A percentile compares a stretch with the other conserved stretches of the same genome.
phyloP scores from a whole-genome alignment of 2,329 filamentous ascomycete genomes.

The Paracorniculantispora psalliotae region DNA sequence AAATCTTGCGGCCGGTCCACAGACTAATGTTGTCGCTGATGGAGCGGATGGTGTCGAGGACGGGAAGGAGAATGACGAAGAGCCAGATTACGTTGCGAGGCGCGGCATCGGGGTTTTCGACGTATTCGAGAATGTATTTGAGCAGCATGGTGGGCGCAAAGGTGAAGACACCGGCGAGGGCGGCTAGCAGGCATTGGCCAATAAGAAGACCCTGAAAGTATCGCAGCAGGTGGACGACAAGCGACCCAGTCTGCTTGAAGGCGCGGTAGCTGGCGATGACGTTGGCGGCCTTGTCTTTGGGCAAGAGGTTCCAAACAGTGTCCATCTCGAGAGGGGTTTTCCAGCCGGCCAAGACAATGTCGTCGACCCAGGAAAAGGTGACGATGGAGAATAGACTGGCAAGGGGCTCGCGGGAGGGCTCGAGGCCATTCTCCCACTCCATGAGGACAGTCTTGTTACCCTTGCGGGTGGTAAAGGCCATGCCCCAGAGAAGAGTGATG shows the following conservation, averaged over 20 bases:
- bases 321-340: conserved; percentile 74
- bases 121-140: conserved; percentile 86
- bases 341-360: conserved; percentile 85
- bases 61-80: conserved; percentile 84
- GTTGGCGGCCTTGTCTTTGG: conserved; percentile 79
- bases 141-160: conserved; percentile 90
- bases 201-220: conserved; percentile 78
- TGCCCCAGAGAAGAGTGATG: conserved; percentile 65
- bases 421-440: conserved; percentile 83
- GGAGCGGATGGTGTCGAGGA: conserved; percentile 76
- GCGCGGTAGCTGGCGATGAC: conserved; percentile 81
- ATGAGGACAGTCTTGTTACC: conserved; percentile 86
- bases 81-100: conserved; percentile 91
- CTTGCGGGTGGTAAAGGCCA: conserved; percentile 78
- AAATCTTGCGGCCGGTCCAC: conserved; percentile 91
- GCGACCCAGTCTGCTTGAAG: conserved; percentile 71
- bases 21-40: conserved; percentile 80
- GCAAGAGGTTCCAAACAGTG: conserved; percentile 87
- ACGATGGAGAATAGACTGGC: conserved; percentile 84
- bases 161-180: conserved; percentile 74
- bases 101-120: conserved; percentile 72
- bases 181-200: conserved; percentile 74
- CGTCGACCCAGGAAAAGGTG: conserved; percentile 87
- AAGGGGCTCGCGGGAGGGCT: conserved; percentile 80
- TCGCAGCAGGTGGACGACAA: conserved; percentile 75